A percentile compares a stretch with the other conserved stretches of the same genome.
phyloP scores from a whole-genome alignment of 1,139 yeast genomes.

The Tardiomyces depauwii region DNA sequence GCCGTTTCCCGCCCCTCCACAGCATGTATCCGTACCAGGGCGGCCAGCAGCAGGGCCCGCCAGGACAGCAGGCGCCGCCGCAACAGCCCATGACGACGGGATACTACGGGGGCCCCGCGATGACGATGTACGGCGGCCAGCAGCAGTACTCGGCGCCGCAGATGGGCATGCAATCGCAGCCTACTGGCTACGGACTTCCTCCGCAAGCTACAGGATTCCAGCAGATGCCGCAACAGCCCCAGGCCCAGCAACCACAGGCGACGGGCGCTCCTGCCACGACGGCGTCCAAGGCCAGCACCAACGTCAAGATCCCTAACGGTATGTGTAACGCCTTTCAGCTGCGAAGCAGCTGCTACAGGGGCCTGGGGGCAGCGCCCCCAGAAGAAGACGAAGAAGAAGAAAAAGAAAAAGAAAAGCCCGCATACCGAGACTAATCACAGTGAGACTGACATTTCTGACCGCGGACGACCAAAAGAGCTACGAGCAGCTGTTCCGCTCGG shows the following conservation, averaged over 20 bases:
- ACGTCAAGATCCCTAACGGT: slow-evolving; percentile 22
- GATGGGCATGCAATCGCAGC: slow-evolving; percentile 8
- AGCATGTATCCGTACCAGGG: neutral
- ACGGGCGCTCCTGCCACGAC: neutral
- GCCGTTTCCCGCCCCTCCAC: neutral
- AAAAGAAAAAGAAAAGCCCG: no score
- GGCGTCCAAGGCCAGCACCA: neutral
- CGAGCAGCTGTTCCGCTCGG: slow-evolving; percentile 67
- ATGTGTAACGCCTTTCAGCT: slow-evolving; percentile 12
- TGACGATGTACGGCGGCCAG: slow-evolving; percentile 9
- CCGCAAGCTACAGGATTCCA: neutral
- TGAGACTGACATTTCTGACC: slow-evolving; percentile 69
- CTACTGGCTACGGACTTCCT: slow-evolving; percentile 8
- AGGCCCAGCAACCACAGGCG: slow-evolving; percentile 2
- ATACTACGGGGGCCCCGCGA: slow-evolving; percentile 1
- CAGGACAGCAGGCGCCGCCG: slow-evolving; percentile 9
- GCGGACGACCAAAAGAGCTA: slow-evolving; percentile 74
- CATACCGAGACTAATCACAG: neutral
- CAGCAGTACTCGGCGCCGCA: slow-evolving; percentile 11
- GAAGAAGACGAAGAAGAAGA: no score
- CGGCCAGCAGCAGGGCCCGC: slow-evolving; percentile 5
- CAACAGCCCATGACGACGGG: slow-evolving; percentile 8
- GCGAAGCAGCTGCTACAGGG: no score
- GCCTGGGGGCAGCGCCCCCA: no score
- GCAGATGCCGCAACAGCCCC: slow-evolving; percentile 1